Evolutionary conservation across 139 green algal genomes (phyloP).

Genomic region (Astrephomene gubernaculifera): DNA sequence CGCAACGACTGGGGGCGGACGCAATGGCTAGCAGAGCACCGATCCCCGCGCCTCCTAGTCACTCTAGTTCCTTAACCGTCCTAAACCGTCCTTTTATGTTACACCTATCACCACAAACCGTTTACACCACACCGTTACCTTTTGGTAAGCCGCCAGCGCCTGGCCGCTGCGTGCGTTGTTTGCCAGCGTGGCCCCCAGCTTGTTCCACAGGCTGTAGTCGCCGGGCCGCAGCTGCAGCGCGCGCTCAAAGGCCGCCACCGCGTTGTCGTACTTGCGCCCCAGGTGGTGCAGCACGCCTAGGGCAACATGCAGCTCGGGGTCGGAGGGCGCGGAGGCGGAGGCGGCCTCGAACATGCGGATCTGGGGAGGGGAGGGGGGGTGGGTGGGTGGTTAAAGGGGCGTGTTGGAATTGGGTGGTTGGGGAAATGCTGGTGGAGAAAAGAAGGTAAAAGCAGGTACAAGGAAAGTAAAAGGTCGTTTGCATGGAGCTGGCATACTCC

Average conservation of each 20-base stretch:
- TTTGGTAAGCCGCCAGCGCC: slow-evolving; percentile 87
- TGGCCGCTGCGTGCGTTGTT: slow-evolving; percentile 86
- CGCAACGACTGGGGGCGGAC: too few species aligned
- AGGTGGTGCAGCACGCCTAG: slow-evolving; percentile 96
- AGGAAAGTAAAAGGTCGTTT: too few species aligned
- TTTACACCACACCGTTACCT: slow-evolving; percentile 43
- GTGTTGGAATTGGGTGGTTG: too few species aligned
- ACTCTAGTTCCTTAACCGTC: too few species aligned
- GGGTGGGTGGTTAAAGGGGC: not conserved
- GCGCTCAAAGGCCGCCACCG: slow-evolving; percentile 81
- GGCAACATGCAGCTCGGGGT: slow-evolving; percentile 89
- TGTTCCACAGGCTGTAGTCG: slow-evolving; percentile 97
- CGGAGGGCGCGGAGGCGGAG: slow-evolving; percentile 50
- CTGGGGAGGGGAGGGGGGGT: slow-evolving; percentile 15
- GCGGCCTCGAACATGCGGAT: slow-evolving; percentile 64
- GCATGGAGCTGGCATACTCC: too few species aligned
- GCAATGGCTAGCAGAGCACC: too few species aligned
- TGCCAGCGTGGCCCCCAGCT: slow-evolving; percentile 93
- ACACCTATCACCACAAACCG: too few species aligned
- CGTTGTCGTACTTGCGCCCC: slow-evolving; percentile 80
- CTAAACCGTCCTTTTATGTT: too few species aligned
- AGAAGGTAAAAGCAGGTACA: too few species aligned
- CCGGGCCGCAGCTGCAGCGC: slow-evolving; percentile 73
- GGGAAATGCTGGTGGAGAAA: too few species aligned
- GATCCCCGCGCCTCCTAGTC: too few species aligned